These are phyloP conservation scores for Butyriboletus loyo DNA, from an alignment of 768 basidiomycete genomes.

Conservation along the genomic window DNA sequence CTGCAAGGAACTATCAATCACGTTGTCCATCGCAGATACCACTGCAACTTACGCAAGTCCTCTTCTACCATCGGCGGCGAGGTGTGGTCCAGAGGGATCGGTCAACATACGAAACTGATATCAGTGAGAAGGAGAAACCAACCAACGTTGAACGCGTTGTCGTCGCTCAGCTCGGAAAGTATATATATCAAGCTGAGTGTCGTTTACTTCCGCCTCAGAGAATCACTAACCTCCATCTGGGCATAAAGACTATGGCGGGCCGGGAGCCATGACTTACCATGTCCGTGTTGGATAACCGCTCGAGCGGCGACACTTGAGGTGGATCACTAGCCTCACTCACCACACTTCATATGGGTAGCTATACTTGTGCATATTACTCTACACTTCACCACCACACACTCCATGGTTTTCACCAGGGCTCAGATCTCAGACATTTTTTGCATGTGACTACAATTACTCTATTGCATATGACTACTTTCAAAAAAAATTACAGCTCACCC, in stretches of 20 bases:
- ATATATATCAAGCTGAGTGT: slow-evolving; percentile 46
- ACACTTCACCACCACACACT: too few relatives aligned
- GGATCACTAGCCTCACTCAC: too few relatives aligned
- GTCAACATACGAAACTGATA: slow-evolving; percentile 7
- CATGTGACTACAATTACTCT: too few relatives aligned
- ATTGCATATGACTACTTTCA: too few relatives aligned
- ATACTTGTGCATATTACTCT: too few relatives aligned
- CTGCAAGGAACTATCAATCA: slow-evolving; percentile 15
- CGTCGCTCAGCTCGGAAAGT: slow-evolving; percentile 42
- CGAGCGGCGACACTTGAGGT: too few relatives aligned
- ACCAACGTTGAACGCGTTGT: slow-evolving; percentile 36
- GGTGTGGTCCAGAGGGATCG: slow-evolving; percentile 17
- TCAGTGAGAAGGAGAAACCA: slow-evolving; percentile 8
- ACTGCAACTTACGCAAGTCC: slow-evolving; percentile 36
- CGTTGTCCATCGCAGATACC: not conserved
- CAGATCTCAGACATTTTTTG: too few relatives aligned
- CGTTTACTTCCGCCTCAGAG: slow-evolving; percentile 42
- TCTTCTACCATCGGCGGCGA: slow-evolving; percentile 41
- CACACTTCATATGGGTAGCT: too few relatives aligned
- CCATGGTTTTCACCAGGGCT: too few relatives aligned
- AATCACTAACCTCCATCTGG: slow-evolving; percentile 27
- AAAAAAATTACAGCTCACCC: too few relatives aligned
- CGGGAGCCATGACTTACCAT: too few relatives aligned
- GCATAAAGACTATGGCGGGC: slow-evolving; percentile 25
- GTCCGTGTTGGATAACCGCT: too few relatives aligned